Base-by-base conservation (phyloP, 2,329 filamentous ascomycete species). In the Aaosphaeria pasadenensis region DNA sequence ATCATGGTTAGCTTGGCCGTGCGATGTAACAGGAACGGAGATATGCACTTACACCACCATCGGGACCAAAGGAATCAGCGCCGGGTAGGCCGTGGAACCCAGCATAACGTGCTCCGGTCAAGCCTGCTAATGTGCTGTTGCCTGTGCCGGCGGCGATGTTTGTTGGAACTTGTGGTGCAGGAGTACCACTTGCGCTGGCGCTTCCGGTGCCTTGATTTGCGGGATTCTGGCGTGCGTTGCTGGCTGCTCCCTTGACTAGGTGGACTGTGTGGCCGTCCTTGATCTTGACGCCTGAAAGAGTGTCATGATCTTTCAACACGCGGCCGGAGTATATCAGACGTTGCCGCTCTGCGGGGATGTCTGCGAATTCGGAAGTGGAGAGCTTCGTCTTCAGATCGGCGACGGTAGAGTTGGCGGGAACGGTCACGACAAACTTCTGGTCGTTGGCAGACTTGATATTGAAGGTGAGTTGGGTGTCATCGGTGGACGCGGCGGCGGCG, bases 401-500 rank as follows among this genome's bases (percentile, higher is more conserved):
- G 39, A 97, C 87, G 6, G 87, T 88, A 43, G 87, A 89, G 33
- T 83, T 82, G 56, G 87, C 81, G 49, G 87, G 74, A 65, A 97
- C 85, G 48, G 90, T 95, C 67, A 99, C 77, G 45, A 82, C 85
- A 67, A 90, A 91, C 71, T 88, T 90, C 69, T 83, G 85, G 67
- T 96, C 91, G 61, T 86, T 87, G n/a, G 90, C 91, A n/a, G 89
- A 89, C 78, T 97, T 99, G 74, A 99, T 86, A 76, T 91, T 94
- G 83, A 99, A 97, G 71, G 89, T 95, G 75, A 99, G 77, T 63
- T 91, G 85, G 63, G 85, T 76, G 65, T 91, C 89, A 62, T 83
- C 80, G 47, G 77, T 70, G 63, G 63, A 57, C 32, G 64, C 54
- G n/a, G 76, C 68, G 57, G 78, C 70, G 58, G 77, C 71, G 65